phyloP scores from a whole-genome alignment of 148 eudicot species.

The Diospyros kaki region DNA sequence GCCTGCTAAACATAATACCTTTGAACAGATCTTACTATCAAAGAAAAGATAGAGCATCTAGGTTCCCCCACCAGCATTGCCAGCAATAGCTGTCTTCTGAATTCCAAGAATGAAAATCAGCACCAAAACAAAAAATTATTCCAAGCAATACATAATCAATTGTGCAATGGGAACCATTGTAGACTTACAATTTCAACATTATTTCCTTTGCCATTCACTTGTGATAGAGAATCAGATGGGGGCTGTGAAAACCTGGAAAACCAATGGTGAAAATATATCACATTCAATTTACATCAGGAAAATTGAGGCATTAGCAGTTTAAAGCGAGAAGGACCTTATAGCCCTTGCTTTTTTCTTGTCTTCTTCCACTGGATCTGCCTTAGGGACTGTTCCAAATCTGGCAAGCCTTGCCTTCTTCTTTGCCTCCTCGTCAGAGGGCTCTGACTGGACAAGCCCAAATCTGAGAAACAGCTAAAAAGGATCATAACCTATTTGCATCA shows the following conservation, averaged over 20 bases:
- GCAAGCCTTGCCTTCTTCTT: conserved; percentile 87
- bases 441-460: conserved; percentile 56
- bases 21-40: conserved; percentile 18
- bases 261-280: conserved; percentile 5
- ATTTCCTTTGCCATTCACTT: conserved; percentile 39
- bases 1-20: conserved; percentile 4
- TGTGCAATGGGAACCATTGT: not conserved
- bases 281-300: not conserved
- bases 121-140: not conserved
- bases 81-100: conserved; percentile 43
- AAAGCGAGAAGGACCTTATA: conserved; percentile 41
- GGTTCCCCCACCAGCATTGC: conserved; percentile 40
- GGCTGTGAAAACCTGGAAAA: conserved; percentile 59
- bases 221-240: conserved; percentile 24
- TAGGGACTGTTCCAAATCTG: conserved; percentile 49
- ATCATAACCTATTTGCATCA: not conserved
- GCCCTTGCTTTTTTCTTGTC: conserved; percentile 95
- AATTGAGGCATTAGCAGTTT: not conserved
- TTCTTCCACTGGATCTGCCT: conserved; percentile 59
- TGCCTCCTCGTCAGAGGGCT: conserved; percentile 56
- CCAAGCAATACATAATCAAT: not conserved
- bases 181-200: conserved; percentile 41
- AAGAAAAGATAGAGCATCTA: conserved; percentile 17
- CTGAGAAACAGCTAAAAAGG: conserved; percentile 29
- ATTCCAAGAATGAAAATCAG: conserved; percentile 3